Conservation (phyloP, 2,329 filamentous ascomycete species). For the Emericellopsis atlantica region DNA sequence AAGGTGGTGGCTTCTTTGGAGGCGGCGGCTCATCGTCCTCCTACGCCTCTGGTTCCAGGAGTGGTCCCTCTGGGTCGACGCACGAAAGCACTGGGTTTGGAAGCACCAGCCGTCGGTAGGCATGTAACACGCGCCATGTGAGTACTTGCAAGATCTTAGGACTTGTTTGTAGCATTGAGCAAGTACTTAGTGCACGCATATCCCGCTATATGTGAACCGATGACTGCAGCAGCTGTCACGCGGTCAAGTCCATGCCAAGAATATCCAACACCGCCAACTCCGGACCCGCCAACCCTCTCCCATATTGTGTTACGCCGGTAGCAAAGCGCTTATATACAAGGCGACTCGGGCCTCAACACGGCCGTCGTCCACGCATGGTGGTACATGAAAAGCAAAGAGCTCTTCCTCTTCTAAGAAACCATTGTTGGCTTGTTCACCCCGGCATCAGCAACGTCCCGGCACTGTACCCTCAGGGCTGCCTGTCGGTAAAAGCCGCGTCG, state of each 20-base stretch:
- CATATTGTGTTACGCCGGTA: too few species aligned
- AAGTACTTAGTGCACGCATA: not conserved
- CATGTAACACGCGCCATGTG: too few species aligned
- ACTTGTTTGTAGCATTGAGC: too few species aligned
- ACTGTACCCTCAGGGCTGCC: too few species aligned
- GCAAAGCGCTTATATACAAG: too few species aligned
- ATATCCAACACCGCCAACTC: not conserved
- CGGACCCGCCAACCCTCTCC: not conserved
- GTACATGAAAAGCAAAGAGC: not conserved
- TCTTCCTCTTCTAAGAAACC: not conserved
- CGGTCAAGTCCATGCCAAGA: not conserved
- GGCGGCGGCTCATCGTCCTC: conserved; percentile 13
- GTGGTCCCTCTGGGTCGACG: conserved; percentile 29
- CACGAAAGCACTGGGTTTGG: conserved; percentile 64
- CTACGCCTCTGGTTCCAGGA: conserved; percentile 19
- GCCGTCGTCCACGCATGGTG: not conserved
- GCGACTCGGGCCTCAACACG: too few species aligned
- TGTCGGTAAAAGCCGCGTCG: too few species aligned
- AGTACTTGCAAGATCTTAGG: too few species aligned
- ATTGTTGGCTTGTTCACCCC: too few species aligned
- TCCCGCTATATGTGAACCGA: not conserved
- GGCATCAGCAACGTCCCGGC: too few species aligned
- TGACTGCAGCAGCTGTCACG: not conserved
- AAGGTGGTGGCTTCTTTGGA: conserved; percentile 14
- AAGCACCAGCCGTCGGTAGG: conserved; percentile 47